phyloP scores from a whole-genome alignment of 495 filamentous ascomycete genomes.

The Bacidia rubella region DNA sequence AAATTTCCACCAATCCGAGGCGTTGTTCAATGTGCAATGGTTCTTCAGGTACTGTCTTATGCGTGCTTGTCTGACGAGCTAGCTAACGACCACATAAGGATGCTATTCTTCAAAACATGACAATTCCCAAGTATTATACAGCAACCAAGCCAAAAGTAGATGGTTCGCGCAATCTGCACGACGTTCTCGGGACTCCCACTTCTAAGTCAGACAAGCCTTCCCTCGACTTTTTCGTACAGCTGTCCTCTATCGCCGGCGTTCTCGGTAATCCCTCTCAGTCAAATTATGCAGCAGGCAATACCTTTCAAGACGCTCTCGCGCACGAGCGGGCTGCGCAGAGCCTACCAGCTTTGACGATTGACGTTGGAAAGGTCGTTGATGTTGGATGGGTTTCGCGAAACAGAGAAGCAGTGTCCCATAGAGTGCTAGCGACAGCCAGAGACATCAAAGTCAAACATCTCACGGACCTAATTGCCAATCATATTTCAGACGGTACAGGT shows the following conservation, averaged over 20 bases:
- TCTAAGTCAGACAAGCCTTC: slow-evolving; percentile 1
- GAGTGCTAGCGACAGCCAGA: neutral
- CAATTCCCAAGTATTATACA: slow-evolving; percentile 25
- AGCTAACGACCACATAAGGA: slow-evolving; percentile 21
- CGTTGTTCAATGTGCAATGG: slow-evolving; percentile 28
- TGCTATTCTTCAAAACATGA: slow-evolving; percentile 30
- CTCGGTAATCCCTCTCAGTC: slow-evolving; percentile 49
- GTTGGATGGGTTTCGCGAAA: slow-evolving; percentile 8
- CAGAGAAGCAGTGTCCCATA: neutral
- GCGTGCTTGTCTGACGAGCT: neutral
- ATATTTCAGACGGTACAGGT: slow-evolving; percentile 19
- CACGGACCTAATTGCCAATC: slow-evolving; percentile 21
- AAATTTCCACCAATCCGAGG: slow-evolving; percentile 24
- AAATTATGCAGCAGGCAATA: slow-evolving; percentile 51
- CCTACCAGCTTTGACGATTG: slow-evolving; percentile 16
- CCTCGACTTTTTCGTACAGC: slow-evolving; percentile 54
- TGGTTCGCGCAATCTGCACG: slow-evolving; percentile 39
- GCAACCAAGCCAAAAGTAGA: slow-evolving; percentile 31
- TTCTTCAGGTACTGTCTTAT: slow-evolving; percentile 15
- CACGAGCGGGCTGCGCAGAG: slow-evolving; percentile 18
- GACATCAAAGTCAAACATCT: slow-evolving; percentile 17
- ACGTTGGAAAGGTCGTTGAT: slow-evolving; percentile 12
- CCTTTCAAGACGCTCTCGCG: slow-evolving; percentile 38
- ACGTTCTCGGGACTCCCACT: slow-evolving; percentile 14
- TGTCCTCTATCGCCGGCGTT: slow-evolving; percentile 47